Base-by-base conservation (phyloP, 2,329 filamentous ascomycete genomes). In the Fusarium sp. region DNA sequence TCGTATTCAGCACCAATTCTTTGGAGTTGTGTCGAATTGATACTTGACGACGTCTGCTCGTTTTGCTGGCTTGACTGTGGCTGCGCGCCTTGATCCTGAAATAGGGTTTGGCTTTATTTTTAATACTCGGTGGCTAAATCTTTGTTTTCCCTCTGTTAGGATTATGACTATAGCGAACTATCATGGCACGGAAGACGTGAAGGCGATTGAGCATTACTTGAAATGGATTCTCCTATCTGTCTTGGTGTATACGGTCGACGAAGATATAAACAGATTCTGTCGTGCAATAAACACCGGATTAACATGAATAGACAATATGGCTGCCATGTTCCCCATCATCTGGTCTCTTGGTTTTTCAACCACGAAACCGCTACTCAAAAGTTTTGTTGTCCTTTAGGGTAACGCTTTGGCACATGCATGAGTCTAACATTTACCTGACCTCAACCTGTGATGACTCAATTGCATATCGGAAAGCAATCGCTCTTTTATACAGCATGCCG, bases 1-100 rank as follows among this genome's bases (percentile, higher is more conserved):
- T 7, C 5, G 1, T 18, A n/a, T 52, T 22, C 7, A 3, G 12
- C 7, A 1, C 0, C 18, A 66, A 60, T 7, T 1, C 0, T 24
- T 0, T 28, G 17, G 1, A 9, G 8, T 3, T 10, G 6, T 12
- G 2, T 18, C 5, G 22, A 26, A 31, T 10, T 39, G 42, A 47
- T 18, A 17, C 18, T 33, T 24, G 9, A 7, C 12, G 4, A 56
- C 14, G 17, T 13, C 15, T 33, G 17, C 18, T 24, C 13, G 13
- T 56, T 18, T n/a, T 22, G 20, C 35, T 22, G 20, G 20, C 20
- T 22, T 54, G 24, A 22, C 24, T 39, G 24, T 54, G 14, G 15
- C 24, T n/a, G 5, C 14, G 15, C 1, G 5, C 8, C 24, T 33
- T 54, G 24, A 28, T 39, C 24, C 20, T 31, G 24, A 18, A 18